Evolutionary conservation across 2,329 filamentous ascomycete genomes (phyloP), one percentile per base, ranked within the genome.

Genomic region (Aspergillus intermedius): DNA sequence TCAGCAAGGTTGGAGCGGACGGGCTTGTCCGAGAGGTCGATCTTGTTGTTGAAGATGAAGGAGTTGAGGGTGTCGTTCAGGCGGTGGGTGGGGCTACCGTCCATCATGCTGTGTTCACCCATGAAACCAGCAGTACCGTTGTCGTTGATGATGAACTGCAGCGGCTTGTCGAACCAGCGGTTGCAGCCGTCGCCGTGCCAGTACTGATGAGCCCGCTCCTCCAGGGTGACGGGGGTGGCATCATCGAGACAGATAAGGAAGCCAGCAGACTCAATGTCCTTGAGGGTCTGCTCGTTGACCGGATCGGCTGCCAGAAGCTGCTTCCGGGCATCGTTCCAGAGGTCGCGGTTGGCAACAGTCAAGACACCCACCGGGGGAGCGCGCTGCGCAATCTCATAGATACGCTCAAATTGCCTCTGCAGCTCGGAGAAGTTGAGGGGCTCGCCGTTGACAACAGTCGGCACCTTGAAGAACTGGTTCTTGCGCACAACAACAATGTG

Each of bases 31-130:
- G 86, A 86, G 65, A 96, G 88, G 71, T 96, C 90, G 50, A 98
- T 83, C 69, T 93, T 94, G 75, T 95, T 91, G 74, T 86, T 85
- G 74, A 95, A 91, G 69, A 97, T 96, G 63, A 88, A 80, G 66
- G 87, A 83, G 75, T 91, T 94, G 66, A 94, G 80, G 65, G 90
- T 93, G 78, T 98, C 93, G 70, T 96, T 98, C 13, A 98, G 56
- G 37, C 94, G 86, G 73, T 97, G 93, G 2, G 94, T 98, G 1
- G 94, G 91, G 5, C 93, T 98, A 56, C 94, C 93, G 67, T 98
- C 93, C 94, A 98, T 98, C 93, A 98, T 97, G 62, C 88, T 94
- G 79, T 98, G 93, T 74, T 98, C 93, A 64, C 93, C 93, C 79
- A 90, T 91, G 79, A 98, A 98, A 53, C 93, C 93, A 2, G 93